Evolutionary conservation across 108 stramenopile genomes (phyloP).

Genomic region (Cyclotella baltica): DNA sequence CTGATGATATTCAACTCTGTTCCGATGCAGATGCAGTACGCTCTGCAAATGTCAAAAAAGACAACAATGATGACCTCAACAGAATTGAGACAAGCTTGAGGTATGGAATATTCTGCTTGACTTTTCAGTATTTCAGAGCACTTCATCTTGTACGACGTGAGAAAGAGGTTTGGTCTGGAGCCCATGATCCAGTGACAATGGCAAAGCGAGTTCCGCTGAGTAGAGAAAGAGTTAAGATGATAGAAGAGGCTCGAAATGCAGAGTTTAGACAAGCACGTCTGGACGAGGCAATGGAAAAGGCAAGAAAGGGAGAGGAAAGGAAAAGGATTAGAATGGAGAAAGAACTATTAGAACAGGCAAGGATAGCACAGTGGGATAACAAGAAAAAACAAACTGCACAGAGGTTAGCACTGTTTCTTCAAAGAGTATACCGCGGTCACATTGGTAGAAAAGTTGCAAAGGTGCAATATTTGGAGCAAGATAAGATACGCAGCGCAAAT

Average conservation of each 20-base stretch:
- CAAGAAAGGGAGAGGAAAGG: constrained; percentile 33
- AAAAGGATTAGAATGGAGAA: constrained; percentile 25
- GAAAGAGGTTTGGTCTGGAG: constrained; percentile 20
- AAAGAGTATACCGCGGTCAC: constrained; percentile 39
- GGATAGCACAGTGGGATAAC: constrained; percentile 9
- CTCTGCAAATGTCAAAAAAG: constrained; percentile 16
- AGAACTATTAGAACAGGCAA: constrained; percentile 34
- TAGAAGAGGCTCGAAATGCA: constrained; percentile 33
- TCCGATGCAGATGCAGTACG: constrained; percentile 28
- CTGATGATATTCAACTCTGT: constrained; percentile 19
- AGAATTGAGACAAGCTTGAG: constrained; percentile 23
- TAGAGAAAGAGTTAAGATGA: constrained; percentile 35
- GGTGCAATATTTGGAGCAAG: background rate
- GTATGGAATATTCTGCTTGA: constrained; percentile 37
- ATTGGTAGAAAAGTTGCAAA: constrained; percentile 33
- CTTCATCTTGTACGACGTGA: constrained; percentile 24
- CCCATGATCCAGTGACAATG: constrained; percentile 14
- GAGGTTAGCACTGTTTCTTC: constrained; percentile 26
- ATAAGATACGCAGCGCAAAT: background rate
- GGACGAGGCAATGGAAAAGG: constrained; percentile 40
- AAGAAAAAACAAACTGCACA: constrained; percentile 28
- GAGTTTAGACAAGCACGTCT: constrained; percentile 25
- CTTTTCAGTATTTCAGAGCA: constrained; percentile 40
- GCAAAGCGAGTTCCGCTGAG: constrained; percentile 5
- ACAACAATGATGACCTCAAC: constrained; percentile 10